Percentiles rank a stretch among this genome's conserved stretches.
Conservation (phyloP, 352 stramenopile genomes). For the Phytophthora citricola region DNA sequence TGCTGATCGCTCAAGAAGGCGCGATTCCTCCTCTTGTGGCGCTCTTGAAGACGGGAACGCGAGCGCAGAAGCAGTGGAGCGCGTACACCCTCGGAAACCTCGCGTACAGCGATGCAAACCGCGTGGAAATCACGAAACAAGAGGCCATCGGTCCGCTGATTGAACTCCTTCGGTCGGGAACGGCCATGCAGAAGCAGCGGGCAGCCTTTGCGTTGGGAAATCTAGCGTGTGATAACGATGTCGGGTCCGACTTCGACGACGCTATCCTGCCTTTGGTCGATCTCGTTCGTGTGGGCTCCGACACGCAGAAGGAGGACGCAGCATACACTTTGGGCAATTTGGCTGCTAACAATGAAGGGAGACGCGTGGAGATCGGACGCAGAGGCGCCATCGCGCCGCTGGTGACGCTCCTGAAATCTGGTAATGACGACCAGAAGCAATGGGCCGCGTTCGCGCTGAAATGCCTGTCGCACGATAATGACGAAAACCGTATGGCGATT, state of each 20-base stretch:
- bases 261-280: constrained; percentile 28
- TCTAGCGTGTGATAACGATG: constrained; percentile 24
- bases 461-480: constrained; percentile 9
- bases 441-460: constrained; percentile 9
- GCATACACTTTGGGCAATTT: constrained; percentile 25
- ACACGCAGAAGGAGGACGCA: constrained; percentile 29
- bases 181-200: constrained; percentile 24
- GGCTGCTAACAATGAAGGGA: constrained; percentile 8
- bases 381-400: constrained; percentile 25
- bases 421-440: constrained; percentile 15
- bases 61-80: constrained; percentile 28
- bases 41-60: constrained; percentile 9
- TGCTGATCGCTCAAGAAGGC: constrained; percentile 29
- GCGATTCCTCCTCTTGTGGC: constrained; percentile 18
- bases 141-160: constrained; percentile 20
- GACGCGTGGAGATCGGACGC: constrained; percentile 19
- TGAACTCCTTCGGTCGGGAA: constrained; percentile 15
- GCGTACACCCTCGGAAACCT: constrained; percentile 28
- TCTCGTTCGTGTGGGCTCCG: constrained; percentile 20
- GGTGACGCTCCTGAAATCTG: constrained; percentile 6
- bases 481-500: constrained; percentile 1
- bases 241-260: constrained; percentile 10
- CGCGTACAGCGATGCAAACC: constrained; percentile 27
- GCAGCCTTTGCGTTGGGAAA: constrained; percentile 27
- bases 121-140: constrained; percentile 15